Percentiles rank a stretch among this genome's conserved stretches.
Evolutionary conservation across 2,329 filamentous ascomycete species (phyloP).

Genomic region (Niveomyces coronatus): DNA sequence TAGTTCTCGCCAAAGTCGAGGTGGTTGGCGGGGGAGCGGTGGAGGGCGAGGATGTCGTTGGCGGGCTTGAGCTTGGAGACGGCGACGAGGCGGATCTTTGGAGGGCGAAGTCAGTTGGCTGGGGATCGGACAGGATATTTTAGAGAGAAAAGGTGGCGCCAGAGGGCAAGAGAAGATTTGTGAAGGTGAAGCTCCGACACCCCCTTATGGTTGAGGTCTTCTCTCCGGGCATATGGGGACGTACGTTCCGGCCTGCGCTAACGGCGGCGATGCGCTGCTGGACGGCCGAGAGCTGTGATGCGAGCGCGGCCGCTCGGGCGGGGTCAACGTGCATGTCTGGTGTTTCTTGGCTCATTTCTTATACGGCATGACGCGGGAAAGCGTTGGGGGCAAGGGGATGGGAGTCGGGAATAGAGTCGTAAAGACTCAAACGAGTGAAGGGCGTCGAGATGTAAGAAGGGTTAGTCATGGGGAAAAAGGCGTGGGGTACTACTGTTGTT

Average conservation of each 20-base stretch:
- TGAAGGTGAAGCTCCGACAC: too few species aligned
- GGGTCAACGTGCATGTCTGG: slow-evolving; percentile 52
- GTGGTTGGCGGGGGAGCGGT: slow-evolving; percentile 50
- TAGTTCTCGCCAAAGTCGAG: slow-evolving; percentile 96
- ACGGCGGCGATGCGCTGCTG: slow-evolving; percentile 45
- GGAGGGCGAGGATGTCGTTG: slow-evolving; percentile 78
- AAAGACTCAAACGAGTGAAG: too few species aligned
- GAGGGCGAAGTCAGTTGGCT: neutral
- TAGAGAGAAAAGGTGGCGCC: neutral
- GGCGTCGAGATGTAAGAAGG: too few species aligned
- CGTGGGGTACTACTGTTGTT: too few species aligned
- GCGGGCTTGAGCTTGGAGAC: slow-evolving; percentile 95
- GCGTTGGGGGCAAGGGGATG: neutral
- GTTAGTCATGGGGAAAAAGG: too few species aligned
- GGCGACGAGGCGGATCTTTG: slow-evolving; percentile 73
- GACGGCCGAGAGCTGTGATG: slow-evolving; percentile 52
- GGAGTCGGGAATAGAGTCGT: neutral
- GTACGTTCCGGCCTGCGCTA: slow-evolving; percentile 43
- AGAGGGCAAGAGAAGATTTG: too few species aligned
- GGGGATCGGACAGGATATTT: neutral
- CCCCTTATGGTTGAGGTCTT: neutral
- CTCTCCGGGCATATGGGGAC: slow-evolving; percentile 16
- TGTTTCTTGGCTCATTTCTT: slow-evolving; percentile 31
- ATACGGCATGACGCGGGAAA: neutral
- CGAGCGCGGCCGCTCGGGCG: slow-evolving; percentile 49